phyloP scores from a whole-genome alignment of 1,139 yeast species.

The Kodamaea plutei region DNA sequence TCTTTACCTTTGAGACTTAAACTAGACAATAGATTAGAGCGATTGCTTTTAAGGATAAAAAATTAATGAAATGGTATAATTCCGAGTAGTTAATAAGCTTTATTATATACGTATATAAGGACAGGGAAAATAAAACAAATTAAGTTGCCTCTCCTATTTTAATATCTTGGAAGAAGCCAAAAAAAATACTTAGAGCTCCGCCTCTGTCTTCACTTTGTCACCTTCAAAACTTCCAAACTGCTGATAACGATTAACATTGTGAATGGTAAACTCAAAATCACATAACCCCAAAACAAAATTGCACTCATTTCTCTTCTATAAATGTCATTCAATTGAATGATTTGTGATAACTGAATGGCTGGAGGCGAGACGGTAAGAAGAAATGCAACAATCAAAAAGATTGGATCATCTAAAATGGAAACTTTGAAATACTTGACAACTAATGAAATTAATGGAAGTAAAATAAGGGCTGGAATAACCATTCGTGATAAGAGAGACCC shows the following conservation, averaged over 20 bases:
- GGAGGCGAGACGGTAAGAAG: conserved; percentile 78
- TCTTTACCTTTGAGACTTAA: too few relatives aligned
- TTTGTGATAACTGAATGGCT: conserved; percentile 79
- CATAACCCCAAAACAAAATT: conserved; percentile 85
- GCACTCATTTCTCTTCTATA: conserved; percentile 84
- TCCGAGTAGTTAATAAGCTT: too few relatives aligned
- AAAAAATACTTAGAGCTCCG: too few relatives aligned
- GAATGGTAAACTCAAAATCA: conserved; percentile 70
- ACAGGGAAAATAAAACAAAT: too few relatives aligned
- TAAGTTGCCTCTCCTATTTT: too few relatives aligned
- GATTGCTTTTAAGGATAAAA: too few relatives aligned
- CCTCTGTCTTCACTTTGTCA: conserved; percentile 30
- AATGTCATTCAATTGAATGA: conserved; percentile 70
- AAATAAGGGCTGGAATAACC: conserved; percentile 66
- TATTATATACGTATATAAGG: too few relatives aligned
- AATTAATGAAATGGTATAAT: too few relatives aligned
- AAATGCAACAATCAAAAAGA: conserved; percentile 72
- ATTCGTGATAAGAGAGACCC: conserved; percentile 72
- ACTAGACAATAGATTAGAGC: too few relatives aligned
- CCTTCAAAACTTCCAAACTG: conserved; percentile 60
- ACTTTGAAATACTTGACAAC: conserved; percentile 61
- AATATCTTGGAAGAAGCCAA: too few relatives aligned
- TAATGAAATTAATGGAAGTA: conserved; percentile 65
- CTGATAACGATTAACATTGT: conserved; percentile 69
- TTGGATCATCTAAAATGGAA: conserved; percentile 79